Base-by-base conservation (phyloP, 495 filamentous ascomycete genomes). In the Tricharina praecox region DNA sequence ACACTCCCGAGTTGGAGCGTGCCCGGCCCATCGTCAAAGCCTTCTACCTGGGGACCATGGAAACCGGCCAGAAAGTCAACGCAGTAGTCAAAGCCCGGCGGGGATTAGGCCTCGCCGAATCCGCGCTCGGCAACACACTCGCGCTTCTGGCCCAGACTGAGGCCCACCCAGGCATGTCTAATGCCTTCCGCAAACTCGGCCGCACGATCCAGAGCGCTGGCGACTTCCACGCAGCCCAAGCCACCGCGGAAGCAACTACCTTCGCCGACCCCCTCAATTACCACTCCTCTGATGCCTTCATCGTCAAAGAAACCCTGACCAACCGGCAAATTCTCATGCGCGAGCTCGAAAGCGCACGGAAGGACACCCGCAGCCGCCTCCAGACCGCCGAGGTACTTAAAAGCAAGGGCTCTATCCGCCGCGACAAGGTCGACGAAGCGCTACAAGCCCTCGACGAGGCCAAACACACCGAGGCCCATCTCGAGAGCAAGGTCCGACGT, bases 261-360 rank as follows among this genome's bases (percentile, higher is more conserved):
- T 71, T 99, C 37, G 85, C 83, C 38, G 92, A 96, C 56, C 85
- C 92, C 4, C 74, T 99, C 44, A 80, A 82, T 51, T 96, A 99
- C 61, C 87, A 99, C 65, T 94, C 86, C 21, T 78, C 79, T 11
- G 90, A 99, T 60, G 85, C 92, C 20, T 90, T 96, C 61, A 93
- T 96, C 59, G 92, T 99, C 53, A 99, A 99, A 65, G 92, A 99
- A 60, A 95, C 88, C 19, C 74, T 99, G 53, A 99, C 92, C 16
- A 99, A 99, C 66, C 80, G 92, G 2, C 92, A 99, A 63, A 93
- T 99, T 58, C 73, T 99, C n/a, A 80, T 95, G 25, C 85, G 92
- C 39, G 92, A 99, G 52, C 74, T 95, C 36, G 62, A 93, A 21
- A 79, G 90, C 62, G 87, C 90, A 2, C 82, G 93, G 59, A 81